A percentile compares a stretch with the other conserved stretches of the same genome.
Evolutionary conservation across 2,329 filamentous ascomycete genomes (phyloP).

Genomic region (Fusarium dlaminii): DNA sequence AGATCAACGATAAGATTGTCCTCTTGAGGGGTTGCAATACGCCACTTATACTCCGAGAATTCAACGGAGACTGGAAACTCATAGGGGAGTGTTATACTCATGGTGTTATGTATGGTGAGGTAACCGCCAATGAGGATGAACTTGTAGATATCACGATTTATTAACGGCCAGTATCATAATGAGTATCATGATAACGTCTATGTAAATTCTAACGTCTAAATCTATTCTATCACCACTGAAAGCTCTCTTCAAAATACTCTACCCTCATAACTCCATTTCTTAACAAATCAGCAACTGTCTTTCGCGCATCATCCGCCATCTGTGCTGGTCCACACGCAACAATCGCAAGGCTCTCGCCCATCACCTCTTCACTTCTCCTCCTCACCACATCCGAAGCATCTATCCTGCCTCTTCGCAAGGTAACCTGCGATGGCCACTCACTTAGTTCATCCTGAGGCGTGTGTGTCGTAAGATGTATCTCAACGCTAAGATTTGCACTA

Average conservation of each 20-base stretch:
- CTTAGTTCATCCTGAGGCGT: neutral
- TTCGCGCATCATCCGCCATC: slow-evolving; percentile 56
- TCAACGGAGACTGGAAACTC: accelerated
- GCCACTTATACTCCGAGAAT: neutral
- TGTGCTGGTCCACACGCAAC: slow-evolving; percentile 56
- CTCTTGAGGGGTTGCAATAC: neutral
- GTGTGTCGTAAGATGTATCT: slow-evolving; percentile 50
- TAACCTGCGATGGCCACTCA: slow-evolving; percentile 30
- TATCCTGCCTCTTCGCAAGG: slow-evolving; percentile 44
- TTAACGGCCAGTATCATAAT: neutral
- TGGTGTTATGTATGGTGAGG: slow-evolving; percentile 6
- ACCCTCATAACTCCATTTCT: slow-evolving; percentile 39
- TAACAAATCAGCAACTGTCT: slow-evolving; percentile 48
- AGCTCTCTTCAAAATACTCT: slow-evolving; percentile 57
- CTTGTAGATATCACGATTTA: neutral
- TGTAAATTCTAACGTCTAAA: neutral
- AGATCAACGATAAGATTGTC: neutral
- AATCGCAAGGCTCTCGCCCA: slow-evolving; percentile 48
- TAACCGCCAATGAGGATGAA: accelerated
- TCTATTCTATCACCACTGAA: slow-evolving; percentile 50
- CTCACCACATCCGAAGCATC: slow-evolving; percentile 47
- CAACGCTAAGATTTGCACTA: slow-evolving; percentile 45
- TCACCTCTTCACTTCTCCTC: slow-evolving; percentile 34
- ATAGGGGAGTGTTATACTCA: slow-evolving; percentile 2
- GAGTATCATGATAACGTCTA: neutral